phyloP scores from a whole-genome alignment of 345 rosid species.

The Murraya koenigii region DNA sequence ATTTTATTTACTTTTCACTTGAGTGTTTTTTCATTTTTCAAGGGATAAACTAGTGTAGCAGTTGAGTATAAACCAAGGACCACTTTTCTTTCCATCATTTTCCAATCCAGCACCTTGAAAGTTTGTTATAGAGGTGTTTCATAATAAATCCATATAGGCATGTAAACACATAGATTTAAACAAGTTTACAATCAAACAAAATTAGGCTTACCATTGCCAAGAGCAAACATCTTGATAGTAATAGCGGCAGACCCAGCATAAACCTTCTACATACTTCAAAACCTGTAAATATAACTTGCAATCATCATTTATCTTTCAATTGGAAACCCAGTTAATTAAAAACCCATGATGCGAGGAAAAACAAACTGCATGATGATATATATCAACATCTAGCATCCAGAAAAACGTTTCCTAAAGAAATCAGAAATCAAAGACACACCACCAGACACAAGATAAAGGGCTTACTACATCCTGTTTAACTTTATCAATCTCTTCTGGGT shows the following conservation, averaged over 20 bases:
- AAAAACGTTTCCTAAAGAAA: background rate
- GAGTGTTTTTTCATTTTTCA: background rate
- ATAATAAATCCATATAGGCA: background rate
- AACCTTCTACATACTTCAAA: conserved; percentile 85
- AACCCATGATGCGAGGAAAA: background rate
- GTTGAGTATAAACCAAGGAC: background rate
- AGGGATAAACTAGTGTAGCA: background rate
- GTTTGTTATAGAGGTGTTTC: background rate
- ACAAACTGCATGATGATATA: background rate
- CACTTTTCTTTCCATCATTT: background rate
- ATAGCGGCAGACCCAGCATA: conserved; percentile 98
- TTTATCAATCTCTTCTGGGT: conserved; percentile 53
- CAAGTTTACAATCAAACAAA: background rate
- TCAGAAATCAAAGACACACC: background rate
- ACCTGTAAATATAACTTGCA: conserved; percentile 51
- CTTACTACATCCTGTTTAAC: conserved; percentile 77
- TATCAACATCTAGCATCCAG: conserved; percentile 1
- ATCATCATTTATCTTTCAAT: conserved; percentile 1
- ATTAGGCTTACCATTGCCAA: conserved; percentile 87
- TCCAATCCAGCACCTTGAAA: background rate
- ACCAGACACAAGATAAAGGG: conserved; percentile 11
- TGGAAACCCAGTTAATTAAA: background rate
- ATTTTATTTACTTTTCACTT: background rate
- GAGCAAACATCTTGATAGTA: conserved; percentile 95
- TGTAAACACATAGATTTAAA: background rate